Evolutionary conservation across 2,329 filamentous ascomycete species (phyloP).

Genomic region (Knoxdaviesia proteae): DNA sequence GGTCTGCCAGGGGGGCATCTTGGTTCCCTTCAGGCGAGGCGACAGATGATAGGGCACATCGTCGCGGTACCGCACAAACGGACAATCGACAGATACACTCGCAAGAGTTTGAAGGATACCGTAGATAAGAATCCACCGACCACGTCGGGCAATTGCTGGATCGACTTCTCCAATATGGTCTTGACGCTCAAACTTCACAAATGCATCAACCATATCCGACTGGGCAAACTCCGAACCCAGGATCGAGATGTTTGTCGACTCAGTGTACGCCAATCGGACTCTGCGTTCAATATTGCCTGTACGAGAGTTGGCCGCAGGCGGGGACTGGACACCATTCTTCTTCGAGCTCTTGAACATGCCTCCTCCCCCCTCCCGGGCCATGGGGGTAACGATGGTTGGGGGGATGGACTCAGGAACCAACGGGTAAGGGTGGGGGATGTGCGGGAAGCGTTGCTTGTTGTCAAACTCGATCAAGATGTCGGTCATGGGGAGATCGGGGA

Average conservation of each 20-base stretch:
- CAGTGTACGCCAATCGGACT: slow-evolving; percentile 34
- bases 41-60: slow-evolving; percentile 35
- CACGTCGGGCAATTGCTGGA: slow-evolving; percentile 32
- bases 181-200: slow-evolving; percentile 32
- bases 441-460: slow-evolving; percentile 38
- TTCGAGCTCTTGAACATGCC: slow-evolving; percentile 13
- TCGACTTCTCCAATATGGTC: slow-evolving; percentile 29
- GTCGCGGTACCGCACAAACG: slow-evolving; percentile 27
- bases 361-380: neutral
- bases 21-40: slow-evolving; percentile 27
- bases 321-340: slow-evolving; percentile 9
- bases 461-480: slow-evolving; percentile 48
- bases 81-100: slow-evolving; percentile 35
- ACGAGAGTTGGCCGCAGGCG: slow-evolving; percentile 3
- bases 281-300: slow-evolving; percentile 22
- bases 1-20: slow-evolving; percentile 32
- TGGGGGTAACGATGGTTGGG: slow-evolving; percentile 6
- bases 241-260: slow-evolving; percentile 37
- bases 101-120: slow-evolving; percentile 38
- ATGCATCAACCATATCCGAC: slow-evolving; percentile 33
- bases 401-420: slow-evolving; percentile 34
- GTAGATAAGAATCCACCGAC: slow-evolving; percentile 41
- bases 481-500: slow-evolving; percentile 36
- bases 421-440: slow-evolving; percentile 47
- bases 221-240: slow-evolving; percentile 28